A percentile compares a stretch with the other conserved stretches of the same genome.
Evolutionary conservation across 1,284 basidiomycete genomes (phyloP).

Genomic region (Ganoderma boninense): DNA sequence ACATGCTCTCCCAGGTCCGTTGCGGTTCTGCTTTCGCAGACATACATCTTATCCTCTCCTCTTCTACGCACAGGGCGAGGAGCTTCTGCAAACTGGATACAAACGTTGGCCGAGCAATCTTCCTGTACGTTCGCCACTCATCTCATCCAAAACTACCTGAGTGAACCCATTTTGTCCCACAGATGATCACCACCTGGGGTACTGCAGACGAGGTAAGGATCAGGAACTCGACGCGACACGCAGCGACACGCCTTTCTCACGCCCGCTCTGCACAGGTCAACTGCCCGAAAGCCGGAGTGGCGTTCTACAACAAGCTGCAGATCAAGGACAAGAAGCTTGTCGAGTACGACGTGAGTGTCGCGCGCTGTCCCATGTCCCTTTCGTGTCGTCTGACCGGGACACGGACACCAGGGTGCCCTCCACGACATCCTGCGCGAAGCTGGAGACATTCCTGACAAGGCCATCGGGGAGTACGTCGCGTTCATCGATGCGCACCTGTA

Average conservation of each 20-base stretch:
- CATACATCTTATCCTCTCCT: no score
- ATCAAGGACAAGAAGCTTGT: constrained; percentile 68
- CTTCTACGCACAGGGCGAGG: background rate
- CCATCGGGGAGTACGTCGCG: background rate
- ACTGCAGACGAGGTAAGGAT: background rate
- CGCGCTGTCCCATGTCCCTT: background rate
- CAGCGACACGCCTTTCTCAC: background rate
- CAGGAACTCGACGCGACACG: no score
- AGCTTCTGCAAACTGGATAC: background rate
- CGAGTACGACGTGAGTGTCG: constrained; percentile 45
- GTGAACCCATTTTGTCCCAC: background rate
- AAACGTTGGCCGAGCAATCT: background rate
- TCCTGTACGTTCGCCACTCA: background rate
- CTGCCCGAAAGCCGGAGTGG: constrained; percentile 62
- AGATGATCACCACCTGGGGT: background rate
- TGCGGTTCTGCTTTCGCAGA: background rate
- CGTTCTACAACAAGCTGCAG: constrained; percentile 67
- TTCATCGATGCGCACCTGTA: background rate
- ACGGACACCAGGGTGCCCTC: background rate
- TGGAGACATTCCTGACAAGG: background rate
- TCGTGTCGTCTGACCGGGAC: background rate
- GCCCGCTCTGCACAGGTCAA: constrained; percentile 55
- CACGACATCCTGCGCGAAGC: background rate
- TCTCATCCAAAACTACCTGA: background rate
- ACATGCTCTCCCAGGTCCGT: background rate